Evolutionary conservation across 1,284 basidiomycete species (phyloP).

Genomic region (Boletus austroedulis): DNA sequence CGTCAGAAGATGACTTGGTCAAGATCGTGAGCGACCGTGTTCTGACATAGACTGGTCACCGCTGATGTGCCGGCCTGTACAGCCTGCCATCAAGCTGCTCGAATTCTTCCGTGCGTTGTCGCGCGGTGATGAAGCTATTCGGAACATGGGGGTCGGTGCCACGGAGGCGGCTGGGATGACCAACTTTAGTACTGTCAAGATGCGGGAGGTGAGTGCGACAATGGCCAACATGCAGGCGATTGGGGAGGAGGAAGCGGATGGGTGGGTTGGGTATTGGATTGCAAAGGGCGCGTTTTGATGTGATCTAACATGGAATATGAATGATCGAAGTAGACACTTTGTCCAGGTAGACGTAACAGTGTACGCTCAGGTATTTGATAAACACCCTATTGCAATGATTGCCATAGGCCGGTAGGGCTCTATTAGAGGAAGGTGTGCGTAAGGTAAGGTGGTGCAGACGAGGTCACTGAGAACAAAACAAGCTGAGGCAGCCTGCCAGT

Average conservation of each 20-base stretch:
- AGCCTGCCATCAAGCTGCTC: too few species aligned
- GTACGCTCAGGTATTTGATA: neutral
- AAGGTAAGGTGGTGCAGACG: too few species aligned
- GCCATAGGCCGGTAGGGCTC: too few species aligned
- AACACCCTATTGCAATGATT: too few species aligned
- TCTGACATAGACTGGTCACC: too few species aligned
- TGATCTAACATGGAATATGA: neutral
- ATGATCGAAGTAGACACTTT: too few species aligned
- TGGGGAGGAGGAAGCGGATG: constrained; percentile 21
- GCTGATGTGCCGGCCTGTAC: too few species aligned
- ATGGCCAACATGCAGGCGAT: constrained; percentile 26
- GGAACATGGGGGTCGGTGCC: neutral
- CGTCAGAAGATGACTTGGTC: too few species aligned
- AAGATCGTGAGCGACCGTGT: too few species aligned
- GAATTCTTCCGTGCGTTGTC: constrained; percentile 23
- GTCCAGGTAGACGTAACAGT: neutral
- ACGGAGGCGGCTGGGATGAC: constrained; percentile 23
- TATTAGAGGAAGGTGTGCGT: too few species aligned
- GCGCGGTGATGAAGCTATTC: constrained; percentile 12
- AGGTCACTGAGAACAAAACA: too few species aligned
- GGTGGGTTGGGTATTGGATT: constrained; percentile 31
- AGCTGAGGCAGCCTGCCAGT: too few species aligned
- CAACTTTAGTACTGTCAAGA: constrained; percentile 20
- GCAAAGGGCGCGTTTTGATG: neutral
- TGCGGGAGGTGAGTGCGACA: constrained; percentile 17